Evolutionary conservation across 345 rosid genomes (phyloP).

Genomic region (Gynandropsis gynandra): DNA sequence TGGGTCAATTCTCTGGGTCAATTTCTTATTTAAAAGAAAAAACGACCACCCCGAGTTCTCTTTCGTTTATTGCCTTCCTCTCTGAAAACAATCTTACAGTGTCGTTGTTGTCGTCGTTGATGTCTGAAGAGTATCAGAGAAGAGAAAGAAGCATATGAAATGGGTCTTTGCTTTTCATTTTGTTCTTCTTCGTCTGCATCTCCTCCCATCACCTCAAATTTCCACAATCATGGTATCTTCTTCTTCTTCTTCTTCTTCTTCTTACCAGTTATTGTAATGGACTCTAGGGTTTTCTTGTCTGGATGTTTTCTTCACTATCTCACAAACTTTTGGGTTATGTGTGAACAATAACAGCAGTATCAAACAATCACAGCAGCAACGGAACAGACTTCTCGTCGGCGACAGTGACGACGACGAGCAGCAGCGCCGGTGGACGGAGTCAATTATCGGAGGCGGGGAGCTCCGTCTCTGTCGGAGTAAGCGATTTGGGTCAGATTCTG

Average conservation of each 20-base stretch:
- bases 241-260: neutral
- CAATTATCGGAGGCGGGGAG: slow-evolving; percentile 41
- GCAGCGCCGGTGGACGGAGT: slow-evolving; percentile 34
- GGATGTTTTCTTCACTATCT: neutral
- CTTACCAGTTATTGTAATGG: slow-evolving; percentile 1
- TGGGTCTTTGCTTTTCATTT: slow-evolving; percentile 17
- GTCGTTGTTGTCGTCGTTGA: too few relatives aligned
- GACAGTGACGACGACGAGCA: slow-evolving; percentile 24
- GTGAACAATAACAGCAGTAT: too few relatives aligned
- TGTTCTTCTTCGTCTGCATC: too few relatives aligned
- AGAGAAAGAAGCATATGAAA: slow-evolving; percentile 13
- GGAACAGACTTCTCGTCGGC: slow-evolving; percentile 26
- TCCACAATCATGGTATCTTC: slow-evolving; percentile 18
- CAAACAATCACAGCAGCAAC: slow-evolving; percentile 15
- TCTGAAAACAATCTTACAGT: too few relatives aligned
- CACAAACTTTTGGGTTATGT: too few relatives aligned
- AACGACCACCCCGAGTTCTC: too few relatives aligned
- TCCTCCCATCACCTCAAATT: slow-evolving; percentile 14
- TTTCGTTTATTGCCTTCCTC: too few relatives aligned
- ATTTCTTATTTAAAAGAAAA: too few relatives aligned
- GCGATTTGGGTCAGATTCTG: slow-evolving; percentile 22
- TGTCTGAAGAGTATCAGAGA: too few relatives aligned
- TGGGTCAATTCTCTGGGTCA: too few relatives aligned
- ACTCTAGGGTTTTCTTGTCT: neutral
- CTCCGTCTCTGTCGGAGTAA: slow-evolving; percentile 26